Evolutionary conservation across 1,284 basidiomycete genomes (phyloP), one percentile per base, ranked within the genome.

Genomic region (Puccinia hordei): DNA sequence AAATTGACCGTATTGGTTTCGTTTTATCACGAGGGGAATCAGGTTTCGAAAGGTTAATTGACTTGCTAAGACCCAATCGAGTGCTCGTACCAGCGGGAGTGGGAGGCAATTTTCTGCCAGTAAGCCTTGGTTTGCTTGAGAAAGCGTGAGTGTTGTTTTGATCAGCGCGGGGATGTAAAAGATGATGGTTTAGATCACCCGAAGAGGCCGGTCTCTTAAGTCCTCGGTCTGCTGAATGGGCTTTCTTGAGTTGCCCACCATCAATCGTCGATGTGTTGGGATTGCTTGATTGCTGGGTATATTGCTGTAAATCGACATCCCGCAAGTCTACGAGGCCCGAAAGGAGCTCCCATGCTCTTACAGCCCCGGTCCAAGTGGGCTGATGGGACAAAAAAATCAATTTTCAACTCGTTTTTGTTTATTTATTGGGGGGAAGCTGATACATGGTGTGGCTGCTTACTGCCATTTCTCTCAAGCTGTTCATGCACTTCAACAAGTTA

Each of bases 401-500:
- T n/a, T 19, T 5, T 66, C 30, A 33, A 66, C 19, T 5, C 22
- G 22, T 24, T 33, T 17, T 1, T 19, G 13, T 53, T 75, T 4
- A n/a, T 27, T 27, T 33, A 53, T 66, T 61, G 17, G 10, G 59
- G 59, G 10, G 27, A 63, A 63, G 35, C 35, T 63, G 19, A 17
- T 38, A 5, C 19, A 9, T 38, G 19, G 22, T 38, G 61, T 22
- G 38, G 59, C 27, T 33, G 83, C 88, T 69, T 73, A 89, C 87
- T 78, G 90, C 89, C 90, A 94, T 92, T 33, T 88, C 88, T 82
- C 89, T 87, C 61, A 94, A 87, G 6, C 90, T 88, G 51, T 90
- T 88, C 89, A 92, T 91, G 84, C 90, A 92, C 83, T 89, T 90
- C 63, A 87, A 86, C 4, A 93, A 87, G 38, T 91, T 90, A 66